These are phyloP conservation scores for Pseudomonodictys pantanalensis DNA, from an alignment of 495 filamentous ascomycete genomes.

Conservation along the genomic window DNA sequence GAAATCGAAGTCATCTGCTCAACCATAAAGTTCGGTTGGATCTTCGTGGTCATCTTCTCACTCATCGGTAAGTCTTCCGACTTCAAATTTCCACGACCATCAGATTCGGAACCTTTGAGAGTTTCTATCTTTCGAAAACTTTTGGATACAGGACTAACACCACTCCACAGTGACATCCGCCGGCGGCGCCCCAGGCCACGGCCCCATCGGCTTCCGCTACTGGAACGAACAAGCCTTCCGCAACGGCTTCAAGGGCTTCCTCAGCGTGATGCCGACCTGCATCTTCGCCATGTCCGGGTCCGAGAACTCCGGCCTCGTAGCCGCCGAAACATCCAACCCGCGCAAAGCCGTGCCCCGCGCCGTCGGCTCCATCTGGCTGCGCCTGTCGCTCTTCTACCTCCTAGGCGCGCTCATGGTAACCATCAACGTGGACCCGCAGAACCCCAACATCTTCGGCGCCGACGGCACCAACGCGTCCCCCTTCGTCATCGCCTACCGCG, in stretches of 20 bases:
- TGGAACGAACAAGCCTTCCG: slow-evolving; percentile 30
- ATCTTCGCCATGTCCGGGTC: slow-evolving; percentile 35
- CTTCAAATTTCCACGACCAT: not conserved
- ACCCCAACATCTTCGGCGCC: slow-evolving; percentile 31
- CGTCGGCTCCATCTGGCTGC: slow-evolving; percentile 34
- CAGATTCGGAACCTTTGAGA: not conserved
- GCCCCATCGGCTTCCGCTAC: slow-evolving; percentile 34
- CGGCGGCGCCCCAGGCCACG: slow-evolving; percentile 24
- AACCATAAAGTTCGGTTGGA: slow-evolving; percentile 36
- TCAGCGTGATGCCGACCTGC: slow-evolving; percentile 32
- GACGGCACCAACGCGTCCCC: slow-evolving; percentile 30
- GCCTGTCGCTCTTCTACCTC: slow-evolving; percentile 34
- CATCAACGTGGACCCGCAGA: slow-evolving; percentile 29
- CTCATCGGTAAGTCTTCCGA: slow-evolving; percentile 28
- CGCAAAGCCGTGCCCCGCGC: slow-evolving; percentile 32
- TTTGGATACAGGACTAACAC: not conserved
- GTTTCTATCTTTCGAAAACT: not conserved
- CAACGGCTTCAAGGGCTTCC: slow-evolving; percentile 36
- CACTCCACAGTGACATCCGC: slow-evolving; percentile 23
- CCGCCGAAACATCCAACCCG: slow-evolving; percentile 32
- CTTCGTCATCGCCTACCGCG: slow-evolving; percentile 34
- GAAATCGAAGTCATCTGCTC: slow-evolving; percentile 34
- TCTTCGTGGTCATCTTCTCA: slow-evolving; percentile 35
- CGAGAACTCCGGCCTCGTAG: slow-evolving; percentile 33
- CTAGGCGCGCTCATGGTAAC: slow-evolving; percentile 33